Evolutionary conservation across 2,329 filamentous ascomycete genomes (phyloP).

Genomic region (Aureobasidium subglaciale): DNA sequence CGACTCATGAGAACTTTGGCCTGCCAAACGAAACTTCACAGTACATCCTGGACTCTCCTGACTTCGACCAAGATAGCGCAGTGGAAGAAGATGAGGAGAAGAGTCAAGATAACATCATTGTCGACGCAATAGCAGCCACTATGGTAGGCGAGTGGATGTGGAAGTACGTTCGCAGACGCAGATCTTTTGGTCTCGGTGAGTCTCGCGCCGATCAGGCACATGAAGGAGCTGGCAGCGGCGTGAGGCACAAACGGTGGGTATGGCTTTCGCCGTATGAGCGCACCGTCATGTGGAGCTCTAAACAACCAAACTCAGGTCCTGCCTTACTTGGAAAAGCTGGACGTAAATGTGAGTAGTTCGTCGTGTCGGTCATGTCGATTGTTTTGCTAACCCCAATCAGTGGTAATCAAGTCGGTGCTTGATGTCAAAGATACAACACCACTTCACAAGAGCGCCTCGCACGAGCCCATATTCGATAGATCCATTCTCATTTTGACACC

Average conservation of each 20-base stretch:
- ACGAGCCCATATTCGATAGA: slow-evolving; percentile 61
- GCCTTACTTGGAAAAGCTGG: slow-evolving; percentile 91
- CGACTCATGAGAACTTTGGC: neutral
- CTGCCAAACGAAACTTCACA: neutral
- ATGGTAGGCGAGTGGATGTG: slow-evolving; percentile 99
- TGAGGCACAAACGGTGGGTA: slow-evolving; percentile 90
- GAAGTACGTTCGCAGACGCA: slow-evolving; percentile 80
- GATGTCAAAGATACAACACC: slow-evolving; percentile 94
- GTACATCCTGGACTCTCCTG: neutral
- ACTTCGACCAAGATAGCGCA: slow-evolving; percentile 8
- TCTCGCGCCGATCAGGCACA: slow-evolving; percentile 35
- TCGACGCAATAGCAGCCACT: slow-evolving; percentile 93
- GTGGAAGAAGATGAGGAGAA: slow-evolving; percentile 11
- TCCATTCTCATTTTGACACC: slow-evolving; percentile 94
- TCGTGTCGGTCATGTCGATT: slow-evolving; percentile 4
- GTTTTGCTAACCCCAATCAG: slow-evolving; percentile 39
- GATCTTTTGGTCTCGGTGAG: slow-evolving; percentile 78
- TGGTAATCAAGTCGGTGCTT: slow-evolving; percentile 89
- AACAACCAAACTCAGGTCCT: slow-evolving; percentile 81
- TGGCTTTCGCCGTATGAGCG: slow-evolving; percentile 97
- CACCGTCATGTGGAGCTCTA: slow-evolving; percentile 96
- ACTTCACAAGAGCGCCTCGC: slow-evolving; percentile 60
- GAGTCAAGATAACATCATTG: slow-evolving; percentile 54
- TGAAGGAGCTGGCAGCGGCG: slow-evolving; percentile 50
- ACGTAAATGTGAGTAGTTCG: slow-evolving; percentile 79